phyloP scores from a whole-genome alignment of 129 eudicot species.

The Pittosporum tobira region DNA sequence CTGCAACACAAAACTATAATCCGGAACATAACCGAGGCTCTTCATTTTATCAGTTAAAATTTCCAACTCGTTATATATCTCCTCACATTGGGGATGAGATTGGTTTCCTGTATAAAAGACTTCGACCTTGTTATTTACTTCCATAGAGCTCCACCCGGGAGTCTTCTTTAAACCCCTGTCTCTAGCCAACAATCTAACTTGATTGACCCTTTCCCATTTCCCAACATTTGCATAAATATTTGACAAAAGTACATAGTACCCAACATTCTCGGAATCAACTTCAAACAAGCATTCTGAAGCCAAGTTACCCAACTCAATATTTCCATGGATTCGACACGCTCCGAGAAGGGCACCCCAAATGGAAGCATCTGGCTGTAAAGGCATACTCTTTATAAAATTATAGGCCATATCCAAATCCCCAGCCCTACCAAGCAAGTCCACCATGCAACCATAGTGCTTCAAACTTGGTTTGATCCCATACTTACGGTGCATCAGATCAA shows the following conservation, averaged over 20 bases:
- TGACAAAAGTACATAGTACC: slow-evolving; percentile 69
- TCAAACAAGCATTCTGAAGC: slow-evolving; percentile 56
- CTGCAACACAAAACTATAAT: slow-evolving; percentile 75
- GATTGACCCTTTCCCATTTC: slow-evolving; percentile 76
- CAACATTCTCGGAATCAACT: slow-evolving; percentile 58
- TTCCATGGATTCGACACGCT: slow-evolving; percentile 73
- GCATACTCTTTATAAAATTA: slow-evolving; percentile 56
- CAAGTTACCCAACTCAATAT: slow-evolving; percentile 57
- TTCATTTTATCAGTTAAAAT: slow-evolving; percentile 40
- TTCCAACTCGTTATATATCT: slow-evolving; percentile 52
- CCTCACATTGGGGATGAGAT: slow-evolving; percentile 54
- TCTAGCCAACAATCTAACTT: slow-evolving; percentile 60
- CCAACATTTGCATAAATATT: slow-evolving; percentile 78
- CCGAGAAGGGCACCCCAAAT: slow-evolving; percentile 94
- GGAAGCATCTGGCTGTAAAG: slow-evolving; percentile 56
- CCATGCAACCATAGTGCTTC: slow-evolving; percentile 85
- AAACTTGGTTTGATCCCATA: slow-evolving; percentile 53
- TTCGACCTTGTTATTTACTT: slow-evolving; percentile 46
- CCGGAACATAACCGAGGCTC: slow-evolving; percentile 72
- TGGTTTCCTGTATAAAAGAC: slow-evolving; percentile 74
- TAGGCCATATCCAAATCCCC: slow-evolving; percentile 62
- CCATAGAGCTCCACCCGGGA: slow-evolving; percentile 91
- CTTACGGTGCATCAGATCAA: slow-evolving; percentile 50
- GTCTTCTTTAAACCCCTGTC: slow-evolving; percentile 71
- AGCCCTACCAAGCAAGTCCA: slow-evolving; percentile 80